Evolutionary conservation across 1,139 yeast species (phyloP).

Genomic region (Pneumocystis carinii): DNA sequence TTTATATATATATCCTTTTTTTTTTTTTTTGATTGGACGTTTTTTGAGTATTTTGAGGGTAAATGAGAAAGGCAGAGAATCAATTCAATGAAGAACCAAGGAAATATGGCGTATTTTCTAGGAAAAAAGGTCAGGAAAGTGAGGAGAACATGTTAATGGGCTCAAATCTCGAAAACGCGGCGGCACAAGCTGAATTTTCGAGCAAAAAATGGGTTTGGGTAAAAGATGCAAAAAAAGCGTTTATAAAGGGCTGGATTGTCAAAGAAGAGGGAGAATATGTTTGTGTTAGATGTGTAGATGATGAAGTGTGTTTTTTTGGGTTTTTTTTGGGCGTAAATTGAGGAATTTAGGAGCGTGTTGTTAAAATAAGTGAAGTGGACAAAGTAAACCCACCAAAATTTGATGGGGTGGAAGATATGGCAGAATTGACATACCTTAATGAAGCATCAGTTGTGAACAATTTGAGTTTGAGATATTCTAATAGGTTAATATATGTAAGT

Average conservation of each 20-base stretch:
- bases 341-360: conserved; percentile 26
- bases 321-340: neutral
- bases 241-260: conserved; percentile 53
- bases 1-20: neutral
- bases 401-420: conserved; percentile 88
- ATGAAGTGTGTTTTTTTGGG: conserved; percentile 24
- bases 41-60: neutral
- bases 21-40: neutral
- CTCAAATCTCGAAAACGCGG: conserved; percentile 4
- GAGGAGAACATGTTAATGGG: neutral
- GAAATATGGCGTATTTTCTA: neutral
- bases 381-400: conserved; percentile 77
- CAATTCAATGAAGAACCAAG: neutral
- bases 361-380: conserved; percentile 37
- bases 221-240: conserved; percentile 50
- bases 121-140: neutral
- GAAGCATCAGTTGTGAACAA: conserved; percentile 90
- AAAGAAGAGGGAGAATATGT: conserved; percentile 39
- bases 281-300: conserved; percentile 39
- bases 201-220: conserved; percentile 68
- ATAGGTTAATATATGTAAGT: conserved; percentile 52
- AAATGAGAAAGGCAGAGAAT: neutral
- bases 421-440: conserved; percentile 81
- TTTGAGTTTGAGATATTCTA: conserved; percentile 56
- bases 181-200: conserved; percentile 37